Percentiles rank a stretch among this genome's conserved stretches.
These are phyloP conservation scores for Adansonia digitata DNA, from an alignment of 345 rosid genomes.

Conservation along the genomic window DNA sequence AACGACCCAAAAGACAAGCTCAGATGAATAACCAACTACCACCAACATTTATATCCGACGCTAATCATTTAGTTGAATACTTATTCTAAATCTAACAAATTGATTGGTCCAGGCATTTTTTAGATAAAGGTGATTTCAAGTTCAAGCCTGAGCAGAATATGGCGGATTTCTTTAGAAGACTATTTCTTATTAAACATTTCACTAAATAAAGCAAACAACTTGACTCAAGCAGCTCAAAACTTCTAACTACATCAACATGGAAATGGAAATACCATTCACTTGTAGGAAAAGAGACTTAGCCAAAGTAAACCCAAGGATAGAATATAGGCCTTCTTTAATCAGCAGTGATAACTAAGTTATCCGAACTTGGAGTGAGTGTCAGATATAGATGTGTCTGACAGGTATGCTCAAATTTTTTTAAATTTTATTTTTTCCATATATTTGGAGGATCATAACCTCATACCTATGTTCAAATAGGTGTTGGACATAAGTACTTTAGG, in stretches of 20 bases:
- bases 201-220: neutral
- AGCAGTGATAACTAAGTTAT: too few relatives aligned
- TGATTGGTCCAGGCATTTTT: neutral
- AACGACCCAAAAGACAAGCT: neutral
- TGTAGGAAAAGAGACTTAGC: neutral
- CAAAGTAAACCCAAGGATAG: too few relatives aligned
- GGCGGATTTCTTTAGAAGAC: neutral
- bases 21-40: neutral
- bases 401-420: too few relatives aligned
- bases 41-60: neutral
- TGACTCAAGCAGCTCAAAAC: neutral
- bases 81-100: neutral
- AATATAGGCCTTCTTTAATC: too few relatives aligned
- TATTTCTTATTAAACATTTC: neutral
- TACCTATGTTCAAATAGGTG: too few relatives aligned
- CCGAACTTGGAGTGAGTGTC: too few relatives aligned
- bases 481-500: too few relatives aligned
- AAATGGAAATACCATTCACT: neutral
- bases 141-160: neutral
- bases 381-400: too few relatives aligned
- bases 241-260: neutral
- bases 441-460: too few relatives aligned
- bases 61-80: neutral
- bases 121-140: neutral
- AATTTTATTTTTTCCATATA: too few relatives aligned